Evolutionary conservation across 148 eudicot species (phyloP).

Genomic region (Diospyros kaki): DNA sequence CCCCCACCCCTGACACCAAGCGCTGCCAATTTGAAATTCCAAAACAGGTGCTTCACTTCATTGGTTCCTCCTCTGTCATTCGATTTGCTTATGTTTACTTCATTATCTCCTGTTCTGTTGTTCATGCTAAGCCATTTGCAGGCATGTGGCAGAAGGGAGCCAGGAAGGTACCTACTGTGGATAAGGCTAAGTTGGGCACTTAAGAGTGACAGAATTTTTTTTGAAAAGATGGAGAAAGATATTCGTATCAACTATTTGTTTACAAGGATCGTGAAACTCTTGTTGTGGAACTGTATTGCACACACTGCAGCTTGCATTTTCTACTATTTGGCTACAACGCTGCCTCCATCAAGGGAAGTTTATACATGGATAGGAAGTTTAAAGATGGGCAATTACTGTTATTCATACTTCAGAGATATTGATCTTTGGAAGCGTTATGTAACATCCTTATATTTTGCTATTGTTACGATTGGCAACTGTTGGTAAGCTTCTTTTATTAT

Average conservation of each 20-base stretch:
- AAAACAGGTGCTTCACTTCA: too few species aligned
- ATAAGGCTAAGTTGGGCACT: conserved; percentile 34
- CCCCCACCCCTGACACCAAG: too few species aligned
- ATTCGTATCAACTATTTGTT: conserved; percentile 37
- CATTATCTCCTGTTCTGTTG: not conserved
- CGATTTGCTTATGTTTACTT: too few species aligned
- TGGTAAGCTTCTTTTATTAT: conserved; percentile 20
- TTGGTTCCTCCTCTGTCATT: too few species aligned
- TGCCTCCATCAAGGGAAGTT: conserved; percentile 22
- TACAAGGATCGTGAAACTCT: conserved; percentile 36
- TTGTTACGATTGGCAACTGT: conserved; percentile 44
- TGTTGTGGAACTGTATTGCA: conserved; percentile 37
- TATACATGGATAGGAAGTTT: conserved; percentile 48
- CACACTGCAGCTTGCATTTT: too few species aligned
- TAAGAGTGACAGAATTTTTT: conserved; percentile 30
- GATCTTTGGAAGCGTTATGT: conserved; percentile 36
- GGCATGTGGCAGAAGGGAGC: conserved; percentile 29
- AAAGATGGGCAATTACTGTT: conserved; percentile 32
- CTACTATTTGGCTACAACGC: too few species aligned
- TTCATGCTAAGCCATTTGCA: conserved; percentile 4
- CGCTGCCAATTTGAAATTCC: too few species aligned
- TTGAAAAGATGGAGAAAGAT: conserved; percentile 34
- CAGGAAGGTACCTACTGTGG: conserved; percentile 32
- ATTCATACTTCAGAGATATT: conserved; percentile 32
- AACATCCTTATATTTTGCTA: conserved; percentile 36